Evolutionary conservation across 2,329 filamentous ascomycete species (phyloP).

Genomic region (Lasiodiplodia theobromae): DNA sequence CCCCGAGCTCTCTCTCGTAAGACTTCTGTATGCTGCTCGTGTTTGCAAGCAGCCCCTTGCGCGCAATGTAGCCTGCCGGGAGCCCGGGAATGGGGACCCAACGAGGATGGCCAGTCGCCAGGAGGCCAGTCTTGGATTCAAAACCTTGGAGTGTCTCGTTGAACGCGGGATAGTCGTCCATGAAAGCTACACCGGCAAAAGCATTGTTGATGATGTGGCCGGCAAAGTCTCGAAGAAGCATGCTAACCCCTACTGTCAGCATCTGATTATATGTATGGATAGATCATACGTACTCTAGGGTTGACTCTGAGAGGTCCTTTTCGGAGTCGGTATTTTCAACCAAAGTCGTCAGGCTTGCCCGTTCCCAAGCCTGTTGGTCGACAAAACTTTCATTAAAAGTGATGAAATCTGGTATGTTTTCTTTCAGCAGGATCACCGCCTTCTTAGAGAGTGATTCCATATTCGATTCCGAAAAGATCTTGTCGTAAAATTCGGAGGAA

Average conservation of each 20-base stretch:
- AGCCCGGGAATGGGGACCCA: constrained; percentile 62
- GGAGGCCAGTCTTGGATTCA: constrained; percentile 60
- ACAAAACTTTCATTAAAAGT: constrained; percentile 66
- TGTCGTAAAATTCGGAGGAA: constrained; percentile 39
- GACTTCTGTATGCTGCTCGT: constrained; percentile 40
- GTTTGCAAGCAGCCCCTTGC: constrained; percentile 37
- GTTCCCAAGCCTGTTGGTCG: constrained; percentile 70
- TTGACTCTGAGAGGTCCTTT: constrained; percentile 57
- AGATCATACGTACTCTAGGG: constrained; percentile 47
- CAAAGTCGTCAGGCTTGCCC: constrained; percentile 54
- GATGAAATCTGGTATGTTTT: constrained; percentile 62
- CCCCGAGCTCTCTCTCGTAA: constrained; percentile 41
- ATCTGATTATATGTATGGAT: constrained; percentile 42
- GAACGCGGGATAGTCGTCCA: constrained; percentile 60
- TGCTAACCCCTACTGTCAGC: constrained; percentile 32
- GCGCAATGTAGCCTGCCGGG: constrained; percentile 54
- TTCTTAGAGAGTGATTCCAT: constrained; percentile 50
- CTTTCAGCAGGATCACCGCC: constrained; percentile 50
- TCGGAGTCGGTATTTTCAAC: constrained; percentile 50
- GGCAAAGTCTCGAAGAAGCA: constrained; percentile 64
- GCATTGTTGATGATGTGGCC: constrained; percentile 59
- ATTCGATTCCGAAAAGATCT: constrained; percentile 58
- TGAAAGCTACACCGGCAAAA: constrained; percentile 60
- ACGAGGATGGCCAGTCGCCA: constrained; percentile 63
- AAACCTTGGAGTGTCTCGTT: constrained; percentile 63